Evolutionary conservation across 495 filamentous ascomycete species (phyloP).

Genomic region (Barbatosphaeria neglecta): DNA sequence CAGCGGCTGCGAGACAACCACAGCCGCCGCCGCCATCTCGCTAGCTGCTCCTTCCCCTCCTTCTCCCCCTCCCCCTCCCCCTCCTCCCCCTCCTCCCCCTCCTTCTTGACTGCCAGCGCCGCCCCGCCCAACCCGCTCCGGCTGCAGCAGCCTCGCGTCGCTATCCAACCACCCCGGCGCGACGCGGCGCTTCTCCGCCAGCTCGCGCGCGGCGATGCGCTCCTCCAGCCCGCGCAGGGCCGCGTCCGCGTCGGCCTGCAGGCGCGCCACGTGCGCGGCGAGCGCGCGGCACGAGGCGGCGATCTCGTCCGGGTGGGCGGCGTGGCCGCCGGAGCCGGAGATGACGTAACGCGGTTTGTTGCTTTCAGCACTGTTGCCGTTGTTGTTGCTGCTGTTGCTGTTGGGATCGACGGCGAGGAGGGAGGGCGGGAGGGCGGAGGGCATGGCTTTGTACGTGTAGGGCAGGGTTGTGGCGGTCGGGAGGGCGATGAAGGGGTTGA

Average conservation of each 20-base stretch:
- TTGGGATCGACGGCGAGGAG: conserved; percentile 41
- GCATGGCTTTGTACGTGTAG: conserved; percentile 85
- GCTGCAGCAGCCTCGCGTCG: conserved; percentile 72
- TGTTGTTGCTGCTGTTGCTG: conserved; percentile 30
- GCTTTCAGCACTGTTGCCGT: conserved; percentile 10
- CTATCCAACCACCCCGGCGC: conserved; percentile 94
- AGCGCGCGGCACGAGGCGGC: conserved; percentile 66
- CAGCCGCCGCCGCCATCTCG: conserved; percentile 26
- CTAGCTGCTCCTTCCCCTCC: conserved; percentile 16
- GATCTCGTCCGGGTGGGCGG: conserved; percentile 72
- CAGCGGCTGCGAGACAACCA: too few species aligned
- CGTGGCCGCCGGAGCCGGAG: conserved; percentile 55
- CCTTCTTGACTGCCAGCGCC: too few species aligned
- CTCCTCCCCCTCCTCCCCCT: conserved; percentile 32
- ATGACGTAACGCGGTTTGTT: conserved; percentile 59
- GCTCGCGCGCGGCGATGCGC: conserved; percentile 57
- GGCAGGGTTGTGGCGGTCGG: conserved; percentile 84
- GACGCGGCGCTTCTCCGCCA: conserved; percentile 82
- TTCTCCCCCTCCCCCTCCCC: conserved; percentile 2
- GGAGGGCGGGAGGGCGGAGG: conserved; percentile 73
- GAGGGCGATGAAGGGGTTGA: conserved; percentile 88
- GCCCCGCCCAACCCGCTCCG: conserved; percentile 38
- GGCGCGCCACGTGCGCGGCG: conserved; percentile 56
- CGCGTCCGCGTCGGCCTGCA: conserved; percentile 49
- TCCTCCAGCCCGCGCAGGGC: conserved; percentile 61